Evolutionary conservation across 2,329 filamentous ascomycete species (phyloP), one percentile per base, ranked within the genome.

Genomic region (Lasiodiplodia sp.): DNA sequence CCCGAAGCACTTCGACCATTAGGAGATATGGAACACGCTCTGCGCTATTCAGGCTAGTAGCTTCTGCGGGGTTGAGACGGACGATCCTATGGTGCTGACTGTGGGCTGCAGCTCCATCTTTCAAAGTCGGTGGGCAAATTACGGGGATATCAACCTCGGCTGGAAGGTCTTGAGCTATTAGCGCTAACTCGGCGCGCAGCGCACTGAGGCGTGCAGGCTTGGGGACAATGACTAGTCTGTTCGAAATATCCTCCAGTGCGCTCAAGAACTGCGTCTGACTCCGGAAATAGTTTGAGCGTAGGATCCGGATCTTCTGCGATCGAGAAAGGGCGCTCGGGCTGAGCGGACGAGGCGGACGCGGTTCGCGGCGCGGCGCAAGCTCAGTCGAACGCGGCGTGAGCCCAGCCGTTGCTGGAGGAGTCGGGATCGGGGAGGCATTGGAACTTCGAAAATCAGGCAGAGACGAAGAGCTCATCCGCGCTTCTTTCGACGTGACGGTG

Each of bases 21-120:
- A 96, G 85, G 62, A 96, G 80, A 79, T 94, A 96, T 0, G 92
- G 92, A 55, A 96, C 92, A 76, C 94, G 92, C 78, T 96, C 92
- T 4, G 92, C 92, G 77, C 92, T 96, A 79, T 96, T 96, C 64
- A 96, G 82, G 67, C 94, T 93, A 0, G 92, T 95, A 6, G 92
- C 90, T 79, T 96, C 92, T 1, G 92, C 91, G 7, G 92, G 93
- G 75, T 94, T 96, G 62, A 96, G 85, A 47, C 92, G 88, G 56
- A 96, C 92, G 69, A 96, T 93, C 44, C 92, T 88, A 76, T 96
- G 92, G 77, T 96, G 93, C 67, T 87, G 88, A 75, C 92, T 94
- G 75, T 88, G 90, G 31, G 90, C 88, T 2, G 92, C 88, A n/a
- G 88, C 87, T 25, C 92, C 91, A 78, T 92, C 87, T 12, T 91